These are phyloP conservation scores for Sanghuangporus weigelae DNA, from an alignment of 1,284 basidiomycete genomes.

Conservation along the genomic window DNA sequence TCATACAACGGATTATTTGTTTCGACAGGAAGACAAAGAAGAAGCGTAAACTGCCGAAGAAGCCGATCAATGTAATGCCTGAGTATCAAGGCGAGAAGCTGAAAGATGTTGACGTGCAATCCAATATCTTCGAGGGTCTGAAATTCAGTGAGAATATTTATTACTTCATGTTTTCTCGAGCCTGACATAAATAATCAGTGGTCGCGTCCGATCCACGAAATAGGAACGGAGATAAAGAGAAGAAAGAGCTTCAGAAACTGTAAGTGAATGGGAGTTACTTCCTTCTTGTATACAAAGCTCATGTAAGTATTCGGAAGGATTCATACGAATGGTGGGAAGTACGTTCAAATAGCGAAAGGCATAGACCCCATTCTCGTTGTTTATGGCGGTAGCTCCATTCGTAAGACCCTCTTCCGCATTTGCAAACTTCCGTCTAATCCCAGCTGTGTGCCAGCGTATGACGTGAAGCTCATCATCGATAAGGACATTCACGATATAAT, in stretches of 20 bases:
- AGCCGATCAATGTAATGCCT: slow-evolving; percentile 60
- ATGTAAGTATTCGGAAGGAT: slow-evolving; percentile 42
- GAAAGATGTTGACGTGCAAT: slow-evolving; percentile 52
- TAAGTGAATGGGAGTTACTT: slow-evolving; percentile 28
- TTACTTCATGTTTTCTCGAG: neutral
- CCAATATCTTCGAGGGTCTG: slow-evolving; percentile 64
- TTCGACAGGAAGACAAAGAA: slow-evolving; percentile 49
- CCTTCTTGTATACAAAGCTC: too few species aligned
- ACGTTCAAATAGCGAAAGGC: slow-evolving; percentile 55
- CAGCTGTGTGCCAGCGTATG: slow-evolving; percentile 45
- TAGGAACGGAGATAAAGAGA: slow-evolving; percentile 61
- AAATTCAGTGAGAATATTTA: slow-evolving; percentile 63
- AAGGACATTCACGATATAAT: slow-evolving; percentile 67
- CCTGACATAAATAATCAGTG: slow-evolving; percentile 40
- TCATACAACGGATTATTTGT: neutral
- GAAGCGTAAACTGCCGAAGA: slow-evolving; percentile 55
- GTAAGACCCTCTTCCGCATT: slow-evolving; percentile 29
- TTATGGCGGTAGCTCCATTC: slow-evolving; percentile 59
- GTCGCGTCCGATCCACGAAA: slow-evolving; percentile 76
- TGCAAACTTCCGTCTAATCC: neutral
- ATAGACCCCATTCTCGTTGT: slow-evolving; percentile 46
- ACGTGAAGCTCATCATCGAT: slow-evolving; percentile 58
- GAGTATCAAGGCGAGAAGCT: slow-evolving; percentile 60
- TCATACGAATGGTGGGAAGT: slow-evolving; percentile 70
- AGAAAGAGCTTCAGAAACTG: slow-evolving; percentile 58